Evolutionary conservation across 2,329 filamentous ascomycete species (phyloP).

Genomic region (Xylaria sp.): DNA sequence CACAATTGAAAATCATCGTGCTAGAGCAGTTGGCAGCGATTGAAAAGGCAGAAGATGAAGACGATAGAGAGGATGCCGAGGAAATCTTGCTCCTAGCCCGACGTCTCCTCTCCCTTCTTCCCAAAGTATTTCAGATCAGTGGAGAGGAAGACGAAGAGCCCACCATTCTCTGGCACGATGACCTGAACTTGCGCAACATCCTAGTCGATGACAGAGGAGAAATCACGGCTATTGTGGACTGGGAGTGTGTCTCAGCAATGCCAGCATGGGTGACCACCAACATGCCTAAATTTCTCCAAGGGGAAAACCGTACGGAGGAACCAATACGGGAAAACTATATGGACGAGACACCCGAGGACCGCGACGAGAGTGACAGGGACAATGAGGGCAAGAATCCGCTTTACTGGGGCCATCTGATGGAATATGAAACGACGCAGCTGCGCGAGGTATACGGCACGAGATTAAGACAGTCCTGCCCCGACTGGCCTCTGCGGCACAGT

Average conservation of each 20-base stretch:
- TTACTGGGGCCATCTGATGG: conserved; percentile 21
- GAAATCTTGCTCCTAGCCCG: conserved; percentile 3
- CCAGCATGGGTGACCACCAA: conserved; percentile 17
- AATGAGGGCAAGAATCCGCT: conserved; percentile 20
- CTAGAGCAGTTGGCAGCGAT: conserved; percentile 5
- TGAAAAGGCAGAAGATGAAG: conserved; percentile 9
- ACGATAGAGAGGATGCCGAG: conserved; percentile 20
- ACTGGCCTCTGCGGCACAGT: conserved; percentile 14
- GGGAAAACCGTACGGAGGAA: conserved; percentile 5
- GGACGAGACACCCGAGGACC: conserved; percentile 14
- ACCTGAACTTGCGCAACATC: conserved; percentile 50
- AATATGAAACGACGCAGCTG: conserved; percentile 20
- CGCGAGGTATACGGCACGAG: conserved; percentile 19
- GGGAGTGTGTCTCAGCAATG: conserved; percentile 46
- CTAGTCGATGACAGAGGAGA: conserved; percentile 48
- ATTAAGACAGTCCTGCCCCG: conserved; percentile 14
- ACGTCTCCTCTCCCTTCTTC: conserved; percentile 14
- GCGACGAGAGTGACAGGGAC: neutral
- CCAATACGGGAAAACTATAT: conserved; percentile 7
- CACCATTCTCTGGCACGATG: conserved; percentile 49
- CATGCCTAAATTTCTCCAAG: conserved; percentile 14
- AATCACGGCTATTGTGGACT: conserved; percentile 49
- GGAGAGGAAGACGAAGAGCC: conserved; percentile 19
- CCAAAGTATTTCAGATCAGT: conserved; percentile 1
- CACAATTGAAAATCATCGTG: conserved; percentile 9